Base-by-base conservation (phyloP, 352 stramenopile genomes). In the Globisporangium paroecandrum region DNA sequence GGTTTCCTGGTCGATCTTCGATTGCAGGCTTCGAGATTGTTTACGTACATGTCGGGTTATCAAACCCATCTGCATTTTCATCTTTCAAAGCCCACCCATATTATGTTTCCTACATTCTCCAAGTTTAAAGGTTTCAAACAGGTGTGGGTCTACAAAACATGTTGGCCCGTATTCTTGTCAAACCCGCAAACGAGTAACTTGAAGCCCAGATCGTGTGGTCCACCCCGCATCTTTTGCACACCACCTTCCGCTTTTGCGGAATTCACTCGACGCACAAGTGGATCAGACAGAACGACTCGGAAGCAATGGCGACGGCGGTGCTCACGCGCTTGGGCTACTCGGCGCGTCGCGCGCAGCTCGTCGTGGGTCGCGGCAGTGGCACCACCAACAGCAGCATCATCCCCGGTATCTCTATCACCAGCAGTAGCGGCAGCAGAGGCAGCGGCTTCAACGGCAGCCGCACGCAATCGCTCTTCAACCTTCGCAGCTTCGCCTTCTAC, bases 231-330 rank as follows among this genome's bases (percentile, higher is more conserved):
- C 53, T 32, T 43, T 43, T 43, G 25, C 27, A 38, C 27, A 27
- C 54, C 27, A 32, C 25, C 12, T 58, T 38, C 32, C 10, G 36
- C 36, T 13, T 49, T 64, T 25, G 58, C 58, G 24, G 4, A 56
- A 53, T 34, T 64, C 36, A n/a, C 6, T 49, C 41, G 41, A 49
- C 41, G 43, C 20, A 60, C 55, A 61, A n/a, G 18, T 27, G 32
- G 24, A 20, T 53, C n/a, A 53, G 34, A 53, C 15, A 13, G 29
- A 64, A 56, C 18, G 18, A 13, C 58, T 22, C 29, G 20, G 34
- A 49, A 64, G 49, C 25, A 27, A 83, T 84, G 77, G 77, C 77
- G 46, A 77, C 74, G 12, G 75, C 74, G 53, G 71, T 73, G 58
- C 56, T 85, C 18, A 63, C 69, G 72, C 74, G 72, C 61, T 77